A percentile compares a stretch with the other conserved stretches of the same genome.
Evolutionary conservation across 495 filamentous ascomycete species (phyloP).

Genomic region (Pseudomonodictys pantanalensis): DNA sequence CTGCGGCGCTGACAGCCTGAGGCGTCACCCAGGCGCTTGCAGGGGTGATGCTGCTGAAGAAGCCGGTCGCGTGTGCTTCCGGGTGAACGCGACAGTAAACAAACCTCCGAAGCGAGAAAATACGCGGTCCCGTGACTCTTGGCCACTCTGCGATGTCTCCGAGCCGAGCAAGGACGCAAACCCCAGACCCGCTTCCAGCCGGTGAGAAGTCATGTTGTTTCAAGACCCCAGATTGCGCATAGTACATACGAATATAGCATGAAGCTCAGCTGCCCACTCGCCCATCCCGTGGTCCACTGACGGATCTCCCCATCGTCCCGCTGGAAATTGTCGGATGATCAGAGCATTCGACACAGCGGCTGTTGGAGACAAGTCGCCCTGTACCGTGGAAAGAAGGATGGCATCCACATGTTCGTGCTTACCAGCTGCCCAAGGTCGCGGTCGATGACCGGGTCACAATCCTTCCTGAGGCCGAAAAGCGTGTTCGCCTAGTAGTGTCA

Average conservation of each 20-base stretch:
- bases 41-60: constrained; percentile 4
- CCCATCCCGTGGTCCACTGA: too few species aligned
- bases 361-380: too few species aligned
- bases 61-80: constrained; percentile 21
- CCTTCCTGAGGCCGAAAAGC: too few species aligned
- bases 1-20: constrained; percentile 27
- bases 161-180: neutral
- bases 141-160: neutral
- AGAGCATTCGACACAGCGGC: too few species aligned
- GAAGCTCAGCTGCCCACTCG: too few species aligned
- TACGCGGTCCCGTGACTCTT: constrained; percentile 30
- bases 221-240: constrained; percentile 13
- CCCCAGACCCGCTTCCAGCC: constrained; percentile 1
- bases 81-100: constrained; percentile 35
- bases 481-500: neutral
- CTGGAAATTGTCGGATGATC: too few species aligned
- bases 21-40: constrained; percentile 31
- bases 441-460: too few species aligned
- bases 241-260: too few species aligned
- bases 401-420: too few species aligned
- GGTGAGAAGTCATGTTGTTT: constrained; percentile 15
- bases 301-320: too few species aligned
- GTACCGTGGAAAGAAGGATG: too few species aligned
- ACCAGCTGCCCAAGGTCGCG: too few species aligned
- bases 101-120: constrained; percentile 14